Evolutionary conservation across 371 early-diverging fungal genomes (phyloP).

Genomic region (Mucor plumbeus): DNA sequence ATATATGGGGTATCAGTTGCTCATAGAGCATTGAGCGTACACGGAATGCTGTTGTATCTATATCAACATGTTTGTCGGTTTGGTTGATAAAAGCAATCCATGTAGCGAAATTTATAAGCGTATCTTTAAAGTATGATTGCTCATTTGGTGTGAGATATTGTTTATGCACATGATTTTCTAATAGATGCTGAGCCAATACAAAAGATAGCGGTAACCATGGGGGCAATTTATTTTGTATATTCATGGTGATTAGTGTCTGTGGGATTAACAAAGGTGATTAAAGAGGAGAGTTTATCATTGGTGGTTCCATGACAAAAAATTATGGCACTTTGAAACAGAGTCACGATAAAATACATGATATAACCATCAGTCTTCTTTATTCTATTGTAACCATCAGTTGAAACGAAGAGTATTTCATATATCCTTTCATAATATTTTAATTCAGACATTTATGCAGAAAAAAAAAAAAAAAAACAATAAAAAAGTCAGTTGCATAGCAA

Average conservation of each 20-base stretch:
- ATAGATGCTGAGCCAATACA: constrained; percentile 36
- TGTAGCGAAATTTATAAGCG: constrained; percentile 41
- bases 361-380: too few species aligned
- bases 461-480: too few species aligned
- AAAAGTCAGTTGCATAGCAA: not conserved
- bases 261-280: not conserved
- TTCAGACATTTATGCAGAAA: not conserved
- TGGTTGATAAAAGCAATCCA: constrained; percentile 60
- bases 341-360: too few species aligned
- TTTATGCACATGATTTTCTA: constrained; percentile 31
- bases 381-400: too few species aligned
- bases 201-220: constrained; percentile 31
- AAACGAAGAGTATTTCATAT: too few species aligned
- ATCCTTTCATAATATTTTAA: too few species aligned
- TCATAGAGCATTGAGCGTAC: constrained; percentile 78
- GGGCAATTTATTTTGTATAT: constrained; percentile 9
- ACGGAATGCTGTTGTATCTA: constrained; percentile 56
- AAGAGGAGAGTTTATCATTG: constrained; percentile 9
- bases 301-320: not conserved
- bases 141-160: constrained; percentile 33
- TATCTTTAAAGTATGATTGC: constrained; percentile 48
- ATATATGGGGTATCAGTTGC: constrained; percentile 66
- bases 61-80: constrained; percentile 16
- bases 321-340: too few species aligned
- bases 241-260: not conserved